Base-by-base conservation (phyloP, 163 green algal genomes). In the Chlorella variabilis region DNA sequence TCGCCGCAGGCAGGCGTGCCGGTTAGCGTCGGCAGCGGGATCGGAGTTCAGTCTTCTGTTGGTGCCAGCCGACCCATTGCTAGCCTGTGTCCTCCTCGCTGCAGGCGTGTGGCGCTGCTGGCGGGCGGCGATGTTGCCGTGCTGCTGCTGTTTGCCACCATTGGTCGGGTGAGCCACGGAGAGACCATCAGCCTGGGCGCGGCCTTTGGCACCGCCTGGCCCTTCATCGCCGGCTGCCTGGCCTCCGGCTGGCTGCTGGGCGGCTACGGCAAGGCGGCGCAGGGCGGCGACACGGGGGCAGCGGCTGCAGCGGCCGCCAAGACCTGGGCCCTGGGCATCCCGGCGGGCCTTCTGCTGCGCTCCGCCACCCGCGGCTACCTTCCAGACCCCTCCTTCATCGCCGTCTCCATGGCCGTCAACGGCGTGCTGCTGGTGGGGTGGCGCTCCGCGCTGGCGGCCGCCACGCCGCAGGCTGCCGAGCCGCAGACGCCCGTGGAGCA, bases 181-280 rank as follows among this genome's bases (percentile, higher is more conserved):
- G 91, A 94, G 77, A 61, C 71, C 3, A 34, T 94, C 0, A 66
- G 84, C 11, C 41, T 79, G 21, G 61, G 42, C 7, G 89, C 89
- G 4, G 86, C 89, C 1, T n/a, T 97, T 0, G 54, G 25, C 4
- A 97, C 93, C 21, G 94, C 93, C 0, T 80, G 88, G 48, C 95
- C 95, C 17, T 98, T 98, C 85, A 80, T 98, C 34, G 65, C 92
- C 15, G 93, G 90, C 29, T 97, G 93, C 91, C 92, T 93, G 68
- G 69, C 34, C 13, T 75, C 89, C 2, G 88, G 85, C 0, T 51
- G 77, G 1, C 56, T 93, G 27, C 83, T 94, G 31, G 89, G 87
- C 27, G 92, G 85, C 0, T 96, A 88, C 49, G 56, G 90, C 42
- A 65, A 70, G 18, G 84, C 83, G 3, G 91, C 91, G 1, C 85